phyloP scores from a whole-genome alignment of 2,329 filamentous ascomycete genomes.

The Talaromyces pinophilus region DNA sequence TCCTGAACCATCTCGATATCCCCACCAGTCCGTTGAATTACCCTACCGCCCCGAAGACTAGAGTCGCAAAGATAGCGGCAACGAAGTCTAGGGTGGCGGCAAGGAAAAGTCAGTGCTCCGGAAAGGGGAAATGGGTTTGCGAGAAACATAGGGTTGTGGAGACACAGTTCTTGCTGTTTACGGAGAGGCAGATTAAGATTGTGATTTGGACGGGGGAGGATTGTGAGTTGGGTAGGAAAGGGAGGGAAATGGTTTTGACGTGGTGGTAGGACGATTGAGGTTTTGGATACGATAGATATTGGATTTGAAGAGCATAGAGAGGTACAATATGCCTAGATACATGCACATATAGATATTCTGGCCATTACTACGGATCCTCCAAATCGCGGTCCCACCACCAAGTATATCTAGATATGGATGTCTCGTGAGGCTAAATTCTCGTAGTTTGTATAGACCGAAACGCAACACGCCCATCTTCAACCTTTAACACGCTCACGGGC shows the following conservation, averaged over 20 bases:
- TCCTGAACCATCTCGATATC: not conserved
- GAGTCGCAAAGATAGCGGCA: not conserved
- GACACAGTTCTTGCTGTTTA: slow-evolving; percentile 15
- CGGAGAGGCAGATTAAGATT: slow-evolving; percentile 19
- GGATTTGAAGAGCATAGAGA: not conserved
- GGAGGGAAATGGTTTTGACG: slow-evolving; percentile 16
- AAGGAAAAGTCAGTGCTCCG: slow-evolving; percentile 10
- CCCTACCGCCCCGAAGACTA: not conserved
- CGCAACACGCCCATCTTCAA: not conserved
- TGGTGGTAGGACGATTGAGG: slow-evolving; percentile 16
- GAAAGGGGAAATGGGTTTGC: slow-evolving; percentile 19
- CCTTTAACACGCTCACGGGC: not conserved
- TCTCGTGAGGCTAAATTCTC: not conserved
- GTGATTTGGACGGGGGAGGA: slow-evolving; percentile 22
- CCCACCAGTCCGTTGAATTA: not conserved
- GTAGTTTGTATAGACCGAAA: not conserved
- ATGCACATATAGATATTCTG: not conserved
- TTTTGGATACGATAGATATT: not conserved
- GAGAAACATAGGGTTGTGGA: slow-evolving; percentile 16
- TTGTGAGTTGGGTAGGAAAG: slow-evolving; percentile 8
- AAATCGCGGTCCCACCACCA: not conserved
- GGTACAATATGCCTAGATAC: not conserved
- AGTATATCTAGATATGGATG: not conserved
- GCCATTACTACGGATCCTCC: not conserved
- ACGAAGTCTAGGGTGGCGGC: not conserved